Base-by-base conservation (phyloP, 2,329 filamentous ascomycete genomes). In the Blastomyces silverae region DNA sequence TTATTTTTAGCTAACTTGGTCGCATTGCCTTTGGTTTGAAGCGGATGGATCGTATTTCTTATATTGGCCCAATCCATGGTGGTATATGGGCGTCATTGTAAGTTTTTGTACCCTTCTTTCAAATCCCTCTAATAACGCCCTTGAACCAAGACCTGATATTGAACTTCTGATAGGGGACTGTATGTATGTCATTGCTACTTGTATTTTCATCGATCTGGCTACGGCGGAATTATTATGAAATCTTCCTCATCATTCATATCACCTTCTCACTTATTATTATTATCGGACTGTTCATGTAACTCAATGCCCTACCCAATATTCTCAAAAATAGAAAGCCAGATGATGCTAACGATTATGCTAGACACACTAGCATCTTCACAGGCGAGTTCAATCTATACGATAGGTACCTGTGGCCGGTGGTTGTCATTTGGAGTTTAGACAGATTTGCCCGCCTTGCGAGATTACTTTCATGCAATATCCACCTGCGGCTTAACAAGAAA, bases 381-480 rank as follows among this genome's bases (percentile, higher is more conserved):
- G 75, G 75, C n/a, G 76, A 78, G 65, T 82, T 78, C 69, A 76
- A 81, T 25, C 76, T 78, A 65, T 82, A 78, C 68, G 76, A 81
- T 64, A 71, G 71, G 22, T 83, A 80, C 66, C 75, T 82, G 28
- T 83, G 80, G 76, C 77, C 79, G 3, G 75, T 78, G 44, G 76
- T 81, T 10, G 73, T 72, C 2, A 73, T 83, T 39, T 84, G 81
- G 82, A 37, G 72, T 13, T 74, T 81, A 34, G 81, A 84, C 61
- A 75, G 81, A 6, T 15, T 75, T 15, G 64, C 79, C 5, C 78
- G 81, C 6, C 60, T 77, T 3, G 64, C 73, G 11, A 76, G 79
- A 39, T 62, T 80, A 17, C 63, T 76, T n/a, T 75, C 74, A 64
- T 80, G 78, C 70, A 79, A 79, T 57, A 62, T 78, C n/a, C 69